These are phyloP conservation scores for Trichaptum fuscoviolaceum DNA, from an alignment of 768 basidiomycete species.

Conservation along the genomic window DNA sequence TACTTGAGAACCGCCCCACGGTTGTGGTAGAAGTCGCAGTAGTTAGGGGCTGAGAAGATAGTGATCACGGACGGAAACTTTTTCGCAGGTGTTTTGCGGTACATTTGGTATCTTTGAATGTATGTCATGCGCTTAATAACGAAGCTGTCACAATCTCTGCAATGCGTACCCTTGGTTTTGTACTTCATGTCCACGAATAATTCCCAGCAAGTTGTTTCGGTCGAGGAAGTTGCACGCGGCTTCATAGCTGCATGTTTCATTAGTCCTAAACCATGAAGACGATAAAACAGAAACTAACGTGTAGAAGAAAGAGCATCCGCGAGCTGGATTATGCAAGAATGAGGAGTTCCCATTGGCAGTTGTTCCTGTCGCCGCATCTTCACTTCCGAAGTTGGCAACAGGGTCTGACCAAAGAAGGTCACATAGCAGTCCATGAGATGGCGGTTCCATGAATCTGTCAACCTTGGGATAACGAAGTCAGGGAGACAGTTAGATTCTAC, in stretches of 20 bases:
- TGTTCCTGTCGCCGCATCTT: slow-evolving; percentile 44
- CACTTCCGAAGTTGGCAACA: slow-evolving; percentile 81
- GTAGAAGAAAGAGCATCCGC: slow-evolving; percentile 91
- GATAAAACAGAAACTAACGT: slow-evolving; percentile 51
- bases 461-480: slow-evolving; percentile 43
- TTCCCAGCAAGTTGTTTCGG: slow-evolving; percentile 83
- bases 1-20: slow-evolving; percentile 97
- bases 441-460: slow-evolving; percentile 91
- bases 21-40: slow-evolving; percentile 95
- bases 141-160: slow-evolving; percentile 4
- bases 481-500: slow-evolving; percentile 6
- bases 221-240: slow-evolving; percentile 94
- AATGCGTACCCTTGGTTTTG: slow-evolving; percentile 83
- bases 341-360: slow-evolving; percentile 45
- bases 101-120: slow-evolving; percentile 75
- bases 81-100: slow-evolving; percentile 89
- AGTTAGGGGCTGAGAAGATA: slow-evolving; percentile 96
- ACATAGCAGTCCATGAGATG: slow-evolving; percentile 85
- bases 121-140: neutral
- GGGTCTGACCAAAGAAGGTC: slow-evolving; percentile 98
- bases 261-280: neutral
- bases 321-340: slow-evolving; percentile 75
- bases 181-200: slow-evolving; percentile 95
- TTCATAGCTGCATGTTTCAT: slow-evolving; percentile 47
- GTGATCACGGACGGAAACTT: slow-evolving; percentile 97